phyloP scores from a whole-genome alignment of 441 rosid genomes.

The Corymbia citriodora region DNA sequence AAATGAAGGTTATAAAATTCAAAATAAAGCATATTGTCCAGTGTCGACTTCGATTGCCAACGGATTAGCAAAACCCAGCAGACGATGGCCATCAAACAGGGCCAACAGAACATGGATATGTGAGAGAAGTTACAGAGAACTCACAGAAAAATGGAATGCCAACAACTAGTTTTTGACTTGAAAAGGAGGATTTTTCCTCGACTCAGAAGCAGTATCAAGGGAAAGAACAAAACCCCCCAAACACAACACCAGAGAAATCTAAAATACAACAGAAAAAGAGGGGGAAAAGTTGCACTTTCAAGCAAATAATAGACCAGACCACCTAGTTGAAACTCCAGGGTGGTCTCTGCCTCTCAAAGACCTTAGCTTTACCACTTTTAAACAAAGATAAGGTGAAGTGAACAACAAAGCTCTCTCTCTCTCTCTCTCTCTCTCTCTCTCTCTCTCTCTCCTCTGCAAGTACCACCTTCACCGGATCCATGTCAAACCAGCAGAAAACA shows the following conservation, averaged over 20 bases:
- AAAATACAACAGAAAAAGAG: neutral
- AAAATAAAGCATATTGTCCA: neutral
- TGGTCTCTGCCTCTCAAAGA: neutral
- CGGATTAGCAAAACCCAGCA: neutral
- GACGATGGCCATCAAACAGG: conserved; percentile 9
- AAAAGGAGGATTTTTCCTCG: neutral
- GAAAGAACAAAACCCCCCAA: neutral
- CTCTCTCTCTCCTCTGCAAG: neutral
- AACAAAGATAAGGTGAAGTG: neutral
- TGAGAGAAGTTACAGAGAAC: neutral
- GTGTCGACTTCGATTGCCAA: neutral
- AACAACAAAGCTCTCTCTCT: neutral
- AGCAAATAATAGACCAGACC: neutral
- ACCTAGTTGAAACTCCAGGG: neutral
- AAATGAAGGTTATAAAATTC: neutral
- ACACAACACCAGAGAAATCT: neutral
- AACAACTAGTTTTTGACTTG: neutral
- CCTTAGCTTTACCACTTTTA: neutral
- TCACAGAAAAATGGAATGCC: neutral
- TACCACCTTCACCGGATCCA: neutral
- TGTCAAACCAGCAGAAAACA: neutral
- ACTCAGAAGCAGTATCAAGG: neutral
- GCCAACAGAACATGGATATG: conserved; percentile 9
- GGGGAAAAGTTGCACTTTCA: neutral
- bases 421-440: neutral